These are phyloP conservation scores for Zymoseptoria brevis DNA, from an alignment of 2,329 filamentous ascomycete genomes.

Conservation along the genomic window DNA sequence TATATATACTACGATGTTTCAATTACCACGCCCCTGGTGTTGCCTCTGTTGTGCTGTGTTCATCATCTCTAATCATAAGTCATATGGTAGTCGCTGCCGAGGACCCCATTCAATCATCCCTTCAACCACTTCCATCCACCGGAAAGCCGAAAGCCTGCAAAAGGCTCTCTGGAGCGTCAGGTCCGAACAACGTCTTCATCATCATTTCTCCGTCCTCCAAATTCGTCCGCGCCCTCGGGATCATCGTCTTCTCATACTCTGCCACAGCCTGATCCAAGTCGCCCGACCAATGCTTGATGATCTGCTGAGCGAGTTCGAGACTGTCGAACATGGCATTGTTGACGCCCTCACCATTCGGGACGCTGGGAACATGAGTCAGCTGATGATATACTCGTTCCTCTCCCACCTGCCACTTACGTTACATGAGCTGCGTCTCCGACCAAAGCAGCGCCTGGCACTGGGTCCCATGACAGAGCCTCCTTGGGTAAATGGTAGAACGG, in stretches of 20 bases:
- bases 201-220: constrained; percentile 7
- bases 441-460: constrained; percentile 44
- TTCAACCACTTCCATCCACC: not conserved
- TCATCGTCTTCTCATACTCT: constrained; percentile 29
- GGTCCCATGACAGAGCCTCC: constrained; percentile 40
- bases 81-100: not conserved
- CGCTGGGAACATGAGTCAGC: constrained; percentile 14
- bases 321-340: constrained; percentile 52
- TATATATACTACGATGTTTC: too few relatives aligned
- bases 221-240: constrained; percentile 18
- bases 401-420: constrained; percentile 33
- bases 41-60: not conserved
- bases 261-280: constrained; percentile 20
- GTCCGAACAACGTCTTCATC: constrained; percentile 3
- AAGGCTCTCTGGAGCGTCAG: constrained; percentile 9
- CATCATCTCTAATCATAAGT: not conserved
- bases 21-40: too few relatives aligned
- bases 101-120: too few relatives aligned
- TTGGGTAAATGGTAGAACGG: constrained; percentile 49
- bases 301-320: constrained; percentile 40
- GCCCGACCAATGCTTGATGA: constrained; percentile 27
- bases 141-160: not conserved
- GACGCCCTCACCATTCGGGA: constrained; percentile 50
- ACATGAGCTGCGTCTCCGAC: constrained; percentile 55
- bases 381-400: not conserved